phyloP scores from a whole-genome alignment of 257 asterid genomes.

The Petunia axillaris region DNA sequence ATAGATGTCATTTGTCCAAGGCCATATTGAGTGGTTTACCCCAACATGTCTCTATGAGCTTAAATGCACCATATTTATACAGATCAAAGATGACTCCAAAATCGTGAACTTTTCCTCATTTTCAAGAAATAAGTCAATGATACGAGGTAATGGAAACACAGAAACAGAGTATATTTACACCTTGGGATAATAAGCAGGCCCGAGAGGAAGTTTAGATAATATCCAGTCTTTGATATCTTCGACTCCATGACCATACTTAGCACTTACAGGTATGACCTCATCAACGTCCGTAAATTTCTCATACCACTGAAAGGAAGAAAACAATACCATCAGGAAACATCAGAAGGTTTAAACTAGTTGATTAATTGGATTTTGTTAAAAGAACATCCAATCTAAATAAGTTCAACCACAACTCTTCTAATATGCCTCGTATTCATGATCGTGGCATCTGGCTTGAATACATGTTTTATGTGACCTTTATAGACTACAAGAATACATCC shows the following conservation, averaged over 20 bases:
- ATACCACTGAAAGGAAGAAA: slow-evolving; percentile 71
- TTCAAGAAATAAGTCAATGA: slow-evolving; percentile 14
- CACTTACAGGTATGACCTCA: slow-evolving; percentile 99
- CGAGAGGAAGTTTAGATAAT: slow-evolving; percentile 82
- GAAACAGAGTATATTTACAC: slow-evolving; percentile 37
- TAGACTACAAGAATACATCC: not conserved
- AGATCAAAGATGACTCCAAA: not conserved
- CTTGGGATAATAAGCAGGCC: slow-evolving; percentile 95
- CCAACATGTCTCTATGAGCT: not conserved
- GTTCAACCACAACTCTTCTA: not conserved
- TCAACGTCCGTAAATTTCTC: slow-evolving; percentile 88
- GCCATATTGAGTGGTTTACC: slow-evolving; percentile 15
- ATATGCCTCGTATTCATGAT: slow-evolving; percentile 4
- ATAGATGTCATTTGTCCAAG: not conserved
- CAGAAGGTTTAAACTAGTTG: slow-evolving; percentile 1
- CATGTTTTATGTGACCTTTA: not conserved
- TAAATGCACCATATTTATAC: slow-evolving; percentile 2
- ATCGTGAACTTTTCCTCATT: not conserved
- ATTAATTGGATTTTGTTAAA: not conserved
- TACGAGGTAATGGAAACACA: not conserved
- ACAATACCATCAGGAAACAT: not conserved
- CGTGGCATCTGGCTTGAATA: not conserved
- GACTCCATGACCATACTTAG: slow-evolving; percentile 93
- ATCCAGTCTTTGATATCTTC: slow-evolving; percentile 98
- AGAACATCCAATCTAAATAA: slow-evolving; percentile 8